Evolutionary conservation across 305 asterid species (phyloP).

Genomic region (Fraxinus dipetala): DNA sequence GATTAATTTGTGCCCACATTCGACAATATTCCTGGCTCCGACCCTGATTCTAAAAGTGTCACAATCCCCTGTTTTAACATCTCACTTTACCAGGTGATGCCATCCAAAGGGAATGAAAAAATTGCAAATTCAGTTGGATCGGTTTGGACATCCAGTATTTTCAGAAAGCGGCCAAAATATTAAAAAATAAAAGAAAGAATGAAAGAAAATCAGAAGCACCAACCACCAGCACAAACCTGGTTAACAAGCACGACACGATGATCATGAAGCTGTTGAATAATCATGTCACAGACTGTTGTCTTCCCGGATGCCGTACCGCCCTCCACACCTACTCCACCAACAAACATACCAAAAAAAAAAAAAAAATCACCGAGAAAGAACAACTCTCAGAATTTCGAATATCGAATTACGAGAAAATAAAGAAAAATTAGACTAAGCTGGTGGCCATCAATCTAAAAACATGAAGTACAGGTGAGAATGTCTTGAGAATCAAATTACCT

Average conservation of each 20-base stretch:
- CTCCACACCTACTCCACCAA: constrained; percentile 64
- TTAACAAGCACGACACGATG: constrained; percentile 93
- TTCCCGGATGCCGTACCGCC: constrained; percentile 99
- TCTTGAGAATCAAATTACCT: constrained; percentile 39
- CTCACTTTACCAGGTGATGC: background rate
- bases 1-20: background rate
- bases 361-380: background rate
- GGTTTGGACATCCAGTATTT: background rate
- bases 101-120: background rate
- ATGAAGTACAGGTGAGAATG: background rate
- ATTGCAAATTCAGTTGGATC: background rate
- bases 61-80: background rate
- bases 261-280: constrained; percentile 97
- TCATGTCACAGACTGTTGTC: constrained; percentile 96
- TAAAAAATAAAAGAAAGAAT: background rate
- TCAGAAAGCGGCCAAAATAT: background rate
- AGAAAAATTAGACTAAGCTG: background rate
- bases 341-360: background rate
- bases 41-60: background rate
- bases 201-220: background rate
- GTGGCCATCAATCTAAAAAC: background rate
- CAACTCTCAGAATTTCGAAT: background rate
- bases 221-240: constrained; percentile 45
- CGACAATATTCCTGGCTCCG: too few species aligned
- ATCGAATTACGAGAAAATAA: constrained; percentile 1